Percentiles rank a stretch among this genome's conserved stretches.
Evolutionary conservation across 805 yeast species (phyloP).

Genomic region (Dipodascus albidus): DNA sequence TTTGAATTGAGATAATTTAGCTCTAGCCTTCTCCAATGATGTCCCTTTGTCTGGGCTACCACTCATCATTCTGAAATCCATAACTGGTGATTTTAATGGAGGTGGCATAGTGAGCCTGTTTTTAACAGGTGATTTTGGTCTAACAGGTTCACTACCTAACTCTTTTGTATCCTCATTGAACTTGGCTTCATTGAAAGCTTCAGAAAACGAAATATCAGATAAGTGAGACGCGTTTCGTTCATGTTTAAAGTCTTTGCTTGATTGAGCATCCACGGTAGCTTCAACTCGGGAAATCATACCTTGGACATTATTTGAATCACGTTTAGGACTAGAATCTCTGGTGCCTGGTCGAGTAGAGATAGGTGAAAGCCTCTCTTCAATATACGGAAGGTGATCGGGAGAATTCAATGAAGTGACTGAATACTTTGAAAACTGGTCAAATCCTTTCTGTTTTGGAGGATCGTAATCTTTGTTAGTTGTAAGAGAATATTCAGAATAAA

Average conservation of each 20-base stretch:
- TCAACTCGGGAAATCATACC: not conserved
- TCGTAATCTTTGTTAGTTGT: not conserved
- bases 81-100: not conserved
- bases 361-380: not conserved
- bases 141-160: not conserved
- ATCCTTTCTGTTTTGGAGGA: not conserved
- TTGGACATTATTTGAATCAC: not conserved
- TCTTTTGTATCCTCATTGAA: not conserved
- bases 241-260: not conserved
- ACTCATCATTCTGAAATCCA: not conserved
- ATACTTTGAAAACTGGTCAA: not conserved
- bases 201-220: conserved; percentile 3
- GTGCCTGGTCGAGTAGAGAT: not conserved
- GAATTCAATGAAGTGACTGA: not conserved
- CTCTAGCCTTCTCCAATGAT: not conserved
- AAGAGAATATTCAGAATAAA: not conserved
- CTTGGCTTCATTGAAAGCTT: not conserved
- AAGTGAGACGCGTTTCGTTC: not conserved
- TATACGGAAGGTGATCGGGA: not conserved
- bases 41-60: not conserved
- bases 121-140: not conserved
- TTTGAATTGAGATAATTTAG: not conserved
- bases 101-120: not conserved
- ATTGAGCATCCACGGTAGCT: not conserved
- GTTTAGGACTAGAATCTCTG: not conserved